These are phyloP conservation scores for Vicia sativa DNA, from an alignment of 306 rosid species.

Conservation along the genomic window DNA sequence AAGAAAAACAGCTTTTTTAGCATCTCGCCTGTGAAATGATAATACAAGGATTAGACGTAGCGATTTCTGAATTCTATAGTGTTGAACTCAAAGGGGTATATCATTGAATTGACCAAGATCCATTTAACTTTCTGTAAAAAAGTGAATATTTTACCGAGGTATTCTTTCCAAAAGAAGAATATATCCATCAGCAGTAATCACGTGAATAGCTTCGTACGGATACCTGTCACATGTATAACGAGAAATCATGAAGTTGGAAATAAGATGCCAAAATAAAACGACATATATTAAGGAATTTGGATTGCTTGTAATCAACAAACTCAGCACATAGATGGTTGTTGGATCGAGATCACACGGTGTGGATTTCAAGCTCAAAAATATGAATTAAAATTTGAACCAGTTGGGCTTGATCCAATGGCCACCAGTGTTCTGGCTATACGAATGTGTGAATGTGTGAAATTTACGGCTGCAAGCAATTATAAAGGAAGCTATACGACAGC, in stretches of 20 bases:
- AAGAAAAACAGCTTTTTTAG: conserved; percentile 82
- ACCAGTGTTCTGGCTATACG: too few relatives aligned
- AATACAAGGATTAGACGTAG: not conserved
- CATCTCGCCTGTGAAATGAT: conserved; percentile 75
- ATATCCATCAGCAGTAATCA: conserved; percentile 87
- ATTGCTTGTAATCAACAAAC: too few relatives aligned
- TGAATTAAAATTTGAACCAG: too few relatives aligned
- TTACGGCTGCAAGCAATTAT: not conserved
- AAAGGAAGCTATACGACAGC: conserved; percentile 21
- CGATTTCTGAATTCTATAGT: conserved; percentile 4
- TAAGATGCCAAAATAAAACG: not conserved
- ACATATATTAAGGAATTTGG: not conserved
- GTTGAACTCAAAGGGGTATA: conserved; percentile 17
- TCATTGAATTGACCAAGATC: conserved; percentile 19
- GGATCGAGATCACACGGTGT: too few relatives aligned
- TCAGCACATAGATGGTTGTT: too few relatives aligned
- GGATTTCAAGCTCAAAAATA: too few relatives aligned
- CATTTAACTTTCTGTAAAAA: not conserved
- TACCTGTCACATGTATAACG: conserved; percentile 53
- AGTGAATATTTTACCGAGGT: conserved; percentile 63
- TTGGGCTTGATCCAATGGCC: too few relatives aligned
- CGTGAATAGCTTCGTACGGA: conserved; percentile 90
- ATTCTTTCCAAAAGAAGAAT: conserved; percentile 92
- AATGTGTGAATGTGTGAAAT: too few relatives aligned
- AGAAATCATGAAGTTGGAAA: conserved; percentile 29